Evolutionary conservation across 2,329 filamentous ascomycete species (phyloP), one percentile per base, ranked within the genome.

Genomic region (Ceratocystis lukuohia): DNA sequence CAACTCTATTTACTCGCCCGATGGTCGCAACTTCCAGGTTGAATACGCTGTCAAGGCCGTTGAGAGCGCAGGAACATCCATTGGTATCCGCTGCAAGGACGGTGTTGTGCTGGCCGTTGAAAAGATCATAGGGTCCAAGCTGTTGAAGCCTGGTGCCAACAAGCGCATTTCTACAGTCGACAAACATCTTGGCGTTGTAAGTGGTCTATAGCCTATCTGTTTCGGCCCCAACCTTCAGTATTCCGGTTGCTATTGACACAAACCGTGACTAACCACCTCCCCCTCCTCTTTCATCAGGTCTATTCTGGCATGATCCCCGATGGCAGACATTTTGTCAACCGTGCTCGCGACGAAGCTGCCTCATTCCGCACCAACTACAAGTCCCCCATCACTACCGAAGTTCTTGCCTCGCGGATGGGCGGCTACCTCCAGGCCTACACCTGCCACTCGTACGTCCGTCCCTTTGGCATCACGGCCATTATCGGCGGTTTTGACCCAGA

Each of bases 1-100:
- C 76, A 99, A 99, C 84, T 97, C 94, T 74, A 95, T 97, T 81
- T 99, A 97, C 83, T 97, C 94, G 62, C 94, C 94, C 71, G 94
- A 99, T 80, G 94, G 94, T 75, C 89, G 94, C 73, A 99, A 99
- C 78, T 99, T 99, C 78, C 94, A 99, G 79, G 91, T 95, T 77
- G 94, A 99, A 83, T 99, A 99, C 77, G 94, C 94, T 71, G 88
- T 95, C 72, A 99, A 99, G 82, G 94, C 94, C 66, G 94, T 99
- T 70, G 94, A 99, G 80, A 97, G 95, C 74, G 94, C 93, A 71
- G 93, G 94, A 74, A 99, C 94, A 66, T 91, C 92, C 65, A 86
- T 99, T 76, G 94, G 94, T 72, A 96, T 99, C 77, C 85, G 91
- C 76, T 96, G 91, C 84, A 96, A 96, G 80, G 91, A 97, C 77